phyloP scores from a whole-genome alignment of 2,329 filamentous ascomycete species.

The Penicillium verrucosum region DNA sequence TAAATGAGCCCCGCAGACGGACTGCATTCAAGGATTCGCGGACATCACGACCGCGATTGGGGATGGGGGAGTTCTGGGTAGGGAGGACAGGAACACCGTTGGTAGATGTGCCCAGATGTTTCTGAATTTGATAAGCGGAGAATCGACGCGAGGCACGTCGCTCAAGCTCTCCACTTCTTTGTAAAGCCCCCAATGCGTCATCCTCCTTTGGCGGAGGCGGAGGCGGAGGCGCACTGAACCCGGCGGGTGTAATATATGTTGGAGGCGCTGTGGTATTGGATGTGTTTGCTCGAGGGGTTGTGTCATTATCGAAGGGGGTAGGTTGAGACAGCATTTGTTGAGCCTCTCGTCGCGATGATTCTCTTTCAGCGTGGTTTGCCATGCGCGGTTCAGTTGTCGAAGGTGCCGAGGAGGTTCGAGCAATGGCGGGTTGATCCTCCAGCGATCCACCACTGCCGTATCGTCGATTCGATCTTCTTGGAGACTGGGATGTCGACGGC shows the following conservation, averaged over 20 bases:
- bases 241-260: constrained; percentile 13
- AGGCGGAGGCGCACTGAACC: constrained; percentile 62
- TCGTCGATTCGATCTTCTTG: constrained; percentile 35
- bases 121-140: constrained; percentile 94
- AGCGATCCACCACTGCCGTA: constrained; percentile 41
- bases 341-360: constrained; percentile 39
- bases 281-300: constrained; percentile 28
- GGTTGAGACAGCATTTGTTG: constrained; percentile 51
- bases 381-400: constrained; percentile 26
- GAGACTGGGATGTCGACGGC: constrained; percentile 28
- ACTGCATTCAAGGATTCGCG: constrained; percentile 79
- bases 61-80: constrained; percentile 49
- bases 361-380: constrained; percentile 37
- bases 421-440: constrained; percentile 32
- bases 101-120: constrained; percentile 76
- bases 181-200: constrained; percentile 84
- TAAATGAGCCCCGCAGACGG: constrained; percentile 55
- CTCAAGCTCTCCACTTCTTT: constrained; percentile 88
- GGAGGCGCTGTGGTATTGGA: constrained; percentile 26
- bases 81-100: constrained; percentile 85
- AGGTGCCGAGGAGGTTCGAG: constrained; percentile 31
- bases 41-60: constrained; percentile 72
- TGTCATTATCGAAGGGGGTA: constrained; percentile 64
- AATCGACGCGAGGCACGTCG: constrained; percentile 88
- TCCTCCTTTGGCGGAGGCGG: constrained; percentile 79